These are phyloP conservation scores for Populus alba DNA, from an alignment of 345 rosid species.

Conservation along the genomic window DNA sequence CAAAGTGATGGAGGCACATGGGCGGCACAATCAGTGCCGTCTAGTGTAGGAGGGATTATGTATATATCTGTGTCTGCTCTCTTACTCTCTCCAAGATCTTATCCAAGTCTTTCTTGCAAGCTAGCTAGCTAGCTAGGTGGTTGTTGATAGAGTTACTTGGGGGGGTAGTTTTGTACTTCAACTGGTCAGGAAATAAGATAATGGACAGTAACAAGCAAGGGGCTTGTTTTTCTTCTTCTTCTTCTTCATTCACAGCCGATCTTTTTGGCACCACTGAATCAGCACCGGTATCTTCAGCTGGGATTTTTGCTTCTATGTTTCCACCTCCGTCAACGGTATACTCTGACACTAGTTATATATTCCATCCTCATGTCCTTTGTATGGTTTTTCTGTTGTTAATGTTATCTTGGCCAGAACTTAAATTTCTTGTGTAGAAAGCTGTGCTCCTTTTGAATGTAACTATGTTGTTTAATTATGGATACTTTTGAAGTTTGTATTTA, in stretches of 20 bases:
- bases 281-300: conserved; percentile 44
- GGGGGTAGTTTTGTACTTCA: background rate
- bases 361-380: background rate
- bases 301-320: conserved; percentile 61
- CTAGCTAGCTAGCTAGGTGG: background rate
- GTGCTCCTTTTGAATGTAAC: background rate
- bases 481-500: background rate
- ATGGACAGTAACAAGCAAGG: conserved; percentile 57
- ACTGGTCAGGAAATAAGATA: background rate
- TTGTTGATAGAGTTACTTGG: background rate
- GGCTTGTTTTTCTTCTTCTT: conserved; percentile 46
- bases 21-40: conserved; percentile 33
- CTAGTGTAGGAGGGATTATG: conserved; percentile 11
- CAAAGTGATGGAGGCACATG: conserved; percentile 31
- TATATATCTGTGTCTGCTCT: background rate
- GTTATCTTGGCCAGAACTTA: background rate
- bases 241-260: conserved; percentile 55
- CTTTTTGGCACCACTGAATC: conserved; percentile 68
- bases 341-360: background rate
- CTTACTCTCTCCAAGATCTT: background rate
- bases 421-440: background rate
- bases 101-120: conserved; percentile 3
- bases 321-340: conserved; percentile 56
- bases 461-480: background rate
- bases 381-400: background rate